phyloP scores from a whole-genome alignment of 2,329 filamentous ascomycete species.

The Pyrenochaeta sp. region DNA sequence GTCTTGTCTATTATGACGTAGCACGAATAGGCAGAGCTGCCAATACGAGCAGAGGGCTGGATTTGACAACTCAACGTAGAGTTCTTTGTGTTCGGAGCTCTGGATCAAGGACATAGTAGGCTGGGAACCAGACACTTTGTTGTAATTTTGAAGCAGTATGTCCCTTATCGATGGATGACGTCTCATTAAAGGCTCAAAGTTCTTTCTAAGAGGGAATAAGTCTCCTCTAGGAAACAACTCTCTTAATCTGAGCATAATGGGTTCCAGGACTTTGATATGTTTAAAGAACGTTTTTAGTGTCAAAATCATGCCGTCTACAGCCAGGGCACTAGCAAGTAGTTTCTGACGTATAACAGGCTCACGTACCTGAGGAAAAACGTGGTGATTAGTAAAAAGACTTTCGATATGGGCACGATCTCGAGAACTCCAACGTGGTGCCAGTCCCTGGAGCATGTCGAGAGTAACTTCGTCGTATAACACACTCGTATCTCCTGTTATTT shows the following conservation, averaged over 20 bases:
- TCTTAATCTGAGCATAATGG: slow-evolving; percentile 12
- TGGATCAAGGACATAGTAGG: slow-evolving; percentile 5
- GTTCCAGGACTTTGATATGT: slow-evolving; percentile 14
- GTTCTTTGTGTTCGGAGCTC: slow-evolving; percentile 7
- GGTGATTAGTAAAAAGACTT: slow-evolving; percentile 4
- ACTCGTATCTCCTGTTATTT: slow-evolving; percentile 6
- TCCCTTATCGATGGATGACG: slow-evolving; percentile 13
- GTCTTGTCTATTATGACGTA: slow-evolving; percentile 1
- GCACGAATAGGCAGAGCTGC: slow-evolving; percentile 16
- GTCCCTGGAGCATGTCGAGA: slow-evolving; percentile 9
- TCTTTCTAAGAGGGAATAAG: slow-evolving; percentile 5
- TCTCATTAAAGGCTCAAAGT: slow-evolving; percentile 7
- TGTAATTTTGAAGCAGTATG: slow-evolving; percentile 8
- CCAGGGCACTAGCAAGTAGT: slow-evolving; percentile 8
- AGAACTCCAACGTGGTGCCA: slow-evolving; percentile 11
- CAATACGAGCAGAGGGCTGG: slow-evolving; percentile 9
- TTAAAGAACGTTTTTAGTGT: slow-evolving; percentile 19
- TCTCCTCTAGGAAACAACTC: slow-evolving; percentile 8
- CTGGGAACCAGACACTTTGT: neutral
- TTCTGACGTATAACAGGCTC: slow-evolving; percentile 8
- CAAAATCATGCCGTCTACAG: slow-evolving; percentile 8
- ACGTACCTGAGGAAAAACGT: slow-evolving; percentile 10
- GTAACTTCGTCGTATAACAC: slow-evolving; percentile 14
- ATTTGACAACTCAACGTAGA: slow-evolving; percentile 5
- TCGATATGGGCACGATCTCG: slow-evolving; percentile 7